Percentiles rank a stretch among this genome's conserved stretches.
These are phyloP conservation scores for Ustilago vetiveriae DNA, from an alignment of 1,284 basidiomycete genomes.

Conservation along the genomic window DNA sequence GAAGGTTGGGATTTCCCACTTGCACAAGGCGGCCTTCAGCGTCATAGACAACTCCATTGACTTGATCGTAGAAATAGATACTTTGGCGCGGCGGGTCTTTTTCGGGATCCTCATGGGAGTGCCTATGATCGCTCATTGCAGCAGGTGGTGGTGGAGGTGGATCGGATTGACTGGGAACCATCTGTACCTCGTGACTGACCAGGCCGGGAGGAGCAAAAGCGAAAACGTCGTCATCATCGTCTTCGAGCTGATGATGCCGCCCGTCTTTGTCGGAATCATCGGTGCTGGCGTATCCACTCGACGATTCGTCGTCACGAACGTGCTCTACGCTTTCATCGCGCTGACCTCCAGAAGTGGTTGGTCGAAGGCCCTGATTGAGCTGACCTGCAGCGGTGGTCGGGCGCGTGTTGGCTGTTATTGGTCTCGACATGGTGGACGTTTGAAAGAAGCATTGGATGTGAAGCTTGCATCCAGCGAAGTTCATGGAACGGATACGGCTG, in stretches of 20 bases:
- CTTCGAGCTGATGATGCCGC: conserved; percentile 13
- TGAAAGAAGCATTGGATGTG: no score
- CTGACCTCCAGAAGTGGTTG: conserved; percentile 7
- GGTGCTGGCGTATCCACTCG: not conserved
- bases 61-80: conserved; percentile 35
- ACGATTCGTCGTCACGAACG: not conserved
- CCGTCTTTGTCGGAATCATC: conserved; percentile 2
- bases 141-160: conserved; percentile 1
- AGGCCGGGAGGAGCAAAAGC: conserved; percentile 42
- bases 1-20: not conserved
- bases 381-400: conserved; percentile 22
- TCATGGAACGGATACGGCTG: no score
- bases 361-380: conserved; percentile 3
- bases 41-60: conserved; percentile 29
- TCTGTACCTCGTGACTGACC: conserved; percentile 3
- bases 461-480: not conserved
- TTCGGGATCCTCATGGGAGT: no score
- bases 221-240: conserved; percentile 41
- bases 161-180: conserved; percentile 9
- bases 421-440: conserved; percentile 21
- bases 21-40: conserved; percentile 17
- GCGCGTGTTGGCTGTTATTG: conserved; percentile 13
- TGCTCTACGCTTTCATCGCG: not conserved
- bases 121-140: not conserved
- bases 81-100: conserved; percentile 3